Evolutionary conservation across 345 rosid species (phyloP).

Genomic region (Microthlaspi erraticum): DNA sequence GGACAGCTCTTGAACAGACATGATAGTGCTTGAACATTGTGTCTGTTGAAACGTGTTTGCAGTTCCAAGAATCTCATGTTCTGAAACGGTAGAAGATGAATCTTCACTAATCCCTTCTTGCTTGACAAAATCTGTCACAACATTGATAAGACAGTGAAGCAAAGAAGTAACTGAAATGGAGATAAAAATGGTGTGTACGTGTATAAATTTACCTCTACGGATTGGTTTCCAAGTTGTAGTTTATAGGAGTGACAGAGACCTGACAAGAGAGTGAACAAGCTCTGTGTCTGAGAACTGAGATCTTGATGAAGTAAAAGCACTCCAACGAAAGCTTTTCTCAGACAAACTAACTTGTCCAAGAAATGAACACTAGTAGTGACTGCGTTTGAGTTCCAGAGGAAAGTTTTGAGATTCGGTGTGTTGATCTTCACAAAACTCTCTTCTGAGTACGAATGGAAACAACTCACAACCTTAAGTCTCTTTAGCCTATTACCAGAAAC

Average conservation of each 20-base stretch:
- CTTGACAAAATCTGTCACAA: slow-evolving; percentile 61
- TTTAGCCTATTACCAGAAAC: slow-evolving; percentile 52
- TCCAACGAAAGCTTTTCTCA: slow-evolving; percentile 57
- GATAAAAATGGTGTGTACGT: neutral
- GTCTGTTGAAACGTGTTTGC: slow-evolving; percentile 57
- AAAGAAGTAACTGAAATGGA: slow-evolving; percentile 19
- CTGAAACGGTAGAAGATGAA: slow-evolving; percentile 51
- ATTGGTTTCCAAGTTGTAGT: slow-evolving; percentile 62
- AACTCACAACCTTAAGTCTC: slow-evolving; percentile 57
- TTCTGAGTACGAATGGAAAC: slow-evolving; percentile 56
- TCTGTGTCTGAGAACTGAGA: slow-evolving; percentile 47
- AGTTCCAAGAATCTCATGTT: slow-evolving; percentile 65
- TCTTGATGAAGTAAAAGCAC: slow-evolving; percentile 49
- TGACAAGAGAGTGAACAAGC: slow-evolving; percentile 55
- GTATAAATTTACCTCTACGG: slow-evolving; percentile 60
- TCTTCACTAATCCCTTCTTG: slow-evolving; percentile 43
- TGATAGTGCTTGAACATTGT: slow-evolving; percentile 57
- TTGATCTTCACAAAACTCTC: slow-evolving; percentile 59
- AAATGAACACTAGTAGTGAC: slow-evolving; percentile 47
- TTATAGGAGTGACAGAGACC: slow-evolving; percentile 52
- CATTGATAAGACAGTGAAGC: slow-evolving; percentile 2
- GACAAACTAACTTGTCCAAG: slow-evolving; percentile 51
- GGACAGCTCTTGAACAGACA: slow-evolving; percentile 70
- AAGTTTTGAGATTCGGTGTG: slow-evolving; percentile 50
- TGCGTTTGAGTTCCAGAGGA: slow-evolving; percentile 64